Conservation (phyloP, 345 rosid species). For the Mangifera indica region DNA sequence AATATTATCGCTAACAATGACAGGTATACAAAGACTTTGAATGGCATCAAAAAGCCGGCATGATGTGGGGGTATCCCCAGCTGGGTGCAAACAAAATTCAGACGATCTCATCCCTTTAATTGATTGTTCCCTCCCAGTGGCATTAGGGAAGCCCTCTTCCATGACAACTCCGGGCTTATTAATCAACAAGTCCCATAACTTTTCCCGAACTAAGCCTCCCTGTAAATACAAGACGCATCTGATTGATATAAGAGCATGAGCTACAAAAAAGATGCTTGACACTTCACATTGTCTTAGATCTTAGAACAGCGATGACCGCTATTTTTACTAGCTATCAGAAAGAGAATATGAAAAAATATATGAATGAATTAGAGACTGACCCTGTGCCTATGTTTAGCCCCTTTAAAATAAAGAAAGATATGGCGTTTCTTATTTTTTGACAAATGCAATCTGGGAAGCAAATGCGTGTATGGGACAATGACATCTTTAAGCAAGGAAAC, state of each 20-base stretch:
- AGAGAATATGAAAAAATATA: neutral
- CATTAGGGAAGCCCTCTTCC: constrained; percentile 99
- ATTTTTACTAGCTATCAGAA: neutral
- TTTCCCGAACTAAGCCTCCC: constrained; percentile 88
- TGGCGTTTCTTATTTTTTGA: constrained; percentile 62
- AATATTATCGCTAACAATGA: constrained; percentile 76
- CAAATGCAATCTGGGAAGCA: constrained; percentile 67
- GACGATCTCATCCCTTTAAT: constrained; percentile 87
- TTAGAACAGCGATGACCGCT: neutral
- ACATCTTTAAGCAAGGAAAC: constrained; percentile 96
- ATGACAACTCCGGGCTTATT: constrained; percentile 53
- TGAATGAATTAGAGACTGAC: constrained; percentile 32
- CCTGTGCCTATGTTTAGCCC: constrained; percentile 93
- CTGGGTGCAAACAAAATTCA: constrained; percentile 95
- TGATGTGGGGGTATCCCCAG: constrained; percentile 96
- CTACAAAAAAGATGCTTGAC: neutral
- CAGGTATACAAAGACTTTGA: constrained; percentile 92
- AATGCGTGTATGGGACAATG: constrained; percentile 83
- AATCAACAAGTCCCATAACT: constrained; percentile 79
- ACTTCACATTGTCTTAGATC: neutral
- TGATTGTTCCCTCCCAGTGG: constrained; percentile 87
- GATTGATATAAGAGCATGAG: neutral
- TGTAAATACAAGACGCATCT: constrained; percentile 18
- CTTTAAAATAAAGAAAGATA: constrained; percentile 83
- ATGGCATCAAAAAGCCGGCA: constrained; percentile 96